Percentiles rank a stretch among this genome's conserved stretches.
Conservation (phyloP, 1,284 basidiomycete species). For the Microbotryomycetes sp. region DNA sequence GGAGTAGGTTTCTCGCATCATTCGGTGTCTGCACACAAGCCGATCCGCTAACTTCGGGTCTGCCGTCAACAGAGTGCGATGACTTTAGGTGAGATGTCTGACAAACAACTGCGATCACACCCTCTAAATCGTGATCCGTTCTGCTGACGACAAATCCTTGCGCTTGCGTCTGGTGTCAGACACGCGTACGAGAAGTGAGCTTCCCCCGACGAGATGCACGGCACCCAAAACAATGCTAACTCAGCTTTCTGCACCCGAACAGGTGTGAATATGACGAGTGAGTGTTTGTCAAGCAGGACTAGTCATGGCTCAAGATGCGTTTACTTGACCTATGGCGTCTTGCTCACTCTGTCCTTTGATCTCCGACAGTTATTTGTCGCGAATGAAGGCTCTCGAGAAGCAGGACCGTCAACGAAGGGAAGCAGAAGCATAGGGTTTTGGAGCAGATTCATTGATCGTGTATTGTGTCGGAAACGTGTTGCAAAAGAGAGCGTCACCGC, state of each 20-base stretch:
- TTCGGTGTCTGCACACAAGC: not conserved
- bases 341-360: not conserved
- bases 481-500: too few species aligned
- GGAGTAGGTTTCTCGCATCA: constrained; percentile 31
- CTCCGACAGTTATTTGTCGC: constrained; percentile 29
- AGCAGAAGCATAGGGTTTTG: constrained; percentile 7
- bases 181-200: constrained; percentile 38
- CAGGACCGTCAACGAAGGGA: constrained; percentile 5
- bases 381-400: constrained; percentile 32
- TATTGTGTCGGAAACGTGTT: too few species aligned
- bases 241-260: not conserved
- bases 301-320: not conserved
- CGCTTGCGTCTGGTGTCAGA: constrained; percentile 4
- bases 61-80: constrained; percentile 34
- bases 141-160: not conserved
- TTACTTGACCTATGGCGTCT: not conserved
- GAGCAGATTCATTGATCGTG: too few species aligned
- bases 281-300: constrained; percentile 6
- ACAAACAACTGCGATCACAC: not conserved
- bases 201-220: not conserved
- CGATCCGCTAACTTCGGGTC: not conserved
- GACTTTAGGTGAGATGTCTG: constrained; percentile 30
- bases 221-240: not conserved
- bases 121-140: too few species aligned
- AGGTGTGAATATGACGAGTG: constrained; percentile 40